Base-by-base conservation (phyloP, 129 eudicot genomes). In the Smallanthus sonchifolius region DNA sequence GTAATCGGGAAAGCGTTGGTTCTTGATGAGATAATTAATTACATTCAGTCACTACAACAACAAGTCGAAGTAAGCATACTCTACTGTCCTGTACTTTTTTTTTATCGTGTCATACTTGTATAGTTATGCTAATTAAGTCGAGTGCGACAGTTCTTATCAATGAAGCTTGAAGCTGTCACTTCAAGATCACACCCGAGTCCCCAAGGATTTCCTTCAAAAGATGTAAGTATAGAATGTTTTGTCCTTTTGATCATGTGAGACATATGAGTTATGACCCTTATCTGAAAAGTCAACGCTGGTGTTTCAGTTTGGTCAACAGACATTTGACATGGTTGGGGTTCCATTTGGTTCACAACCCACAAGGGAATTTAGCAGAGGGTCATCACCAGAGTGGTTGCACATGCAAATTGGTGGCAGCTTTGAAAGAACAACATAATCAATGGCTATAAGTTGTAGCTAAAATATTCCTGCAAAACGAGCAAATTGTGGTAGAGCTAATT, bases 121-220 rank as follows among this genome's bases (percentile, higher is more conserved):
- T 69, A 2, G n/a, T 61, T 24, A 2, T n/a, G 47, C 73, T 75
- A 28, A 75, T 16, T 66, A 42, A 54, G 47, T 77, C 16, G 39
- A 66, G 16, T 55, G 66, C 51, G 64, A 60, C 88, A 95, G 99
- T 91, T 95, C 74, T 84, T 95, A 39, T 95, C 99, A 8, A 88
- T 95, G 99, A 95, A 95, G 82, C 94, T 95, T 64, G 99, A 95
- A 89, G 91, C 99, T 59, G 99, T 95, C 65, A 95, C 94, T 77
- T 73, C 96, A 64, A 84, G 92, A 84, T 76, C 82, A 36, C 66
- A 69, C 65, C 87, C 86, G 55, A 85, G 83, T 73, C 83, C 91
- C 8, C 95, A 91, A 79, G 94, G 91, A 69, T 91, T 70, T 84
- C 87, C 90, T 67, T 84, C 94, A 32, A 95, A 91, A 95, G 99